phyloP scores from a whole-genome alignment of 2,329 filamentous ascomycete genomes.

The Neocucurbitaria cava region DNA sequence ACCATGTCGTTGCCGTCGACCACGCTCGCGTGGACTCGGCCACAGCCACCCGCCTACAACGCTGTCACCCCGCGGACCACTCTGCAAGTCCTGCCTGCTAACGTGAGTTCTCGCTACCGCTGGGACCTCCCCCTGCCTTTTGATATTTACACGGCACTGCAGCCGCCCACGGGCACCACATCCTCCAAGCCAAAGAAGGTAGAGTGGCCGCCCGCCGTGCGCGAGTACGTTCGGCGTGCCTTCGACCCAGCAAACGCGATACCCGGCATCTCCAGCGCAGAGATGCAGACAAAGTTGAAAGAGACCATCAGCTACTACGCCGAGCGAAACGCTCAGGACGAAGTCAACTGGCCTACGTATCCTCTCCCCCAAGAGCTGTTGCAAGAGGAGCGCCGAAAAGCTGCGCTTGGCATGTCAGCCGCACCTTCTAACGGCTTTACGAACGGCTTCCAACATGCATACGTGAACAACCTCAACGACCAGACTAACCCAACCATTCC shows the following conservation, averaged over 20 bases:
- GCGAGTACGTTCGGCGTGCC: constrained; percentile 86
- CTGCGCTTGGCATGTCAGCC: constrained; percentile 20
- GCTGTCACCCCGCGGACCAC: constrained; percentile 54
- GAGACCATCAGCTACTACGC: constrained; percentile 83
- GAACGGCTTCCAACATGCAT: constrained; percentile 22
- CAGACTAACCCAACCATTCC: constrained; percentile 40
- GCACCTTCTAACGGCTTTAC: constrained; percentile 38
- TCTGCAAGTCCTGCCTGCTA: constrained; percentile 28
- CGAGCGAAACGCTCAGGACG: constrained; percentile 72
- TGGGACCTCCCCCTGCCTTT: not conserved
- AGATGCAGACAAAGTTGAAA: constrained; percentile 87
- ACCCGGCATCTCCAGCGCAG: constrained; percentile 56
- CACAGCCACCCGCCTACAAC: constrained; percentile 52
- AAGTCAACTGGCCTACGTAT: constrained; percentile 81
- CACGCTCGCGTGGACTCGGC: constrained; percentile 36
- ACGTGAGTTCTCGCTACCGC: constrained; percentile 23
- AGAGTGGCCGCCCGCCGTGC: constrained; percentile 82
- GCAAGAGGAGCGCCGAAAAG: constrained; percentile 62
- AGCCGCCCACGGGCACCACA: constrained; percentile 31
- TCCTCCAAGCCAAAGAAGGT: constrained; percentile 63
- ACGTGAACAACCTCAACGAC: constrained; percentile 21
- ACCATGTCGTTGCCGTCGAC: constrained; percentile 40
- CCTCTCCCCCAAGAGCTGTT: constrained; percentile 87
- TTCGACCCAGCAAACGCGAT: constrained; percentile 74
- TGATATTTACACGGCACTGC: constrained; percentile 22